Evolutionary conservation across 257 asterid species (phyloP).

Genomic region (Solanum tarijense): DNA sequence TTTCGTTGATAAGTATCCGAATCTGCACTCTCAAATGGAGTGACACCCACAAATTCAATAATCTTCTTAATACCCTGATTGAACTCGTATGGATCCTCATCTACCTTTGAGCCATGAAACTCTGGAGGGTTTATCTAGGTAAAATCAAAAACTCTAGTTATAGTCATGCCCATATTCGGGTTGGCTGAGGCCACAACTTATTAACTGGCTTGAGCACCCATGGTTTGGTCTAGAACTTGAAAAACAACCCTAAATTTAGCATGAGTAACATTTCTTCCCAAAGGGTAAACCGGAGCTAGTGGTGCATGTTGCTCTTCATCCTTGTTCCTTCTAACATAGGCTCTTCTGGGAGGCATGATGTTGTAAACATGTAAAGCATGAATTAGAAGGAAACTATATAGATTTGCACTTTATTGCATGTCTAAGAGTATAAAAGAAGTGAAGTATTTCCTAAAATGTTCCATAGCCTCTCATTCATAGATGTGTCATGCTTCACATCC

Average conservation of each 20-base stretch:
- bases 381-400: neutral
- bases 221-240: neutral
- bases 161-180: no score
- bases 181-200: no score
- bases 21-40: neutral
- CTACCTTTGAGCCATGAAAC: no score
- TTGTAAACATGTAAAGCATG: no score
- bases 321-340: neutral
- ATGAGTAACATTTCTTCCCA: neutral
- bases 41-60: neutral
- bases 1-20: no score
- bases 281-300: neutral
- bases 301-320: neutral
- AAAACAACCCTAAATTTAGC: neutral
- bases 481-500: neutral
- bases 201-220: neutral
- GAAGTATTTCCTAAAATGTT: neutral
- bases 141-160: no score
- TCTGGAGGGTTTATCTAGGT: no score
- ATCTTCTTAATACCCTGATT: neutral
- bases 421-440: neutral
- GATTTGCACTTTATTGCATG: neutral
- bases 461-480: neutral
- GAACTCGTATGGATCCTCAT: neutral
- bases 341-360: neutral